A percentile compares a stretch with the other conserved stretches of the same genome.
Conservation (phyloP, 176 grass and related monocot genomes). For the Bothriochloa decipiens region DNA sequence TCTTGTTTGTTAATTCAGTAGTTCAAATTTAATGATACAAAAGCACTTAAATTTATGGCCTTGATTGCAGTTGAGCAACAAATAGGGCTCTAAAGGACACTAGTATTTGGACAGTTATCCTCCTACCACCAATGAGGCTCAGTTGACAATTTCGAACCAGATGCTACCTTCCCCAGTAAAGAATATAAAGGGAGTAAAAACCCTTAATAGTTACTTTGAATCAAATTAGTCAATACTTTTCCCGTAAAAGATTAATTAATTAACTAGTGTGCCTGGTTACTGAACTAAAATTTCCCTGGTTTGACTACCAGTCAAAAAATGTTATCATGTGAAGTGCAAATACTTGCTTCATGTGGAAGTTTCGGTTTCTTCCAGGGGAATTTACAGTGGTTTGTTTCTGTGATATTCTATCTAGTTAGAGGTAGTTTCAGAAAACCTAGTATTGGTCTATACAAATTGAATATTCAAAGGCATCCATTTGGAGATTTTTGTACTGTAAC, state of each 20-base stretch:
- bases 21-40: neutral
- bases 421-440: slow-evolving; percentile 10
- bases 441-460: neutral
- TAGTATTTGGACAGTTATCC: slow-evolving; percentile 9
- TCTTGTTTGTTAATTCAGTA: slow-evolving; percentile 10
- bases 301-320: neutral
- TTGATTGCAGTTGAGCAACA: neutral
- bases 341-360: neutral
- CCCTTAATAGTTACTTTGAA: neutral
- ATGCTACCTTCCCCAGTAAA: neutral
- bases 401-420: slow-evolving; percentile 16
- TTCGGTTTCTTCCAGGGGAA: neutral
- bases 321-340: neutral
- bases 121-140: neutral
- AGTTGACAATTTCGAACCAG: neutral
- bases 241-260: neutral
- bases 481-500: neutral
- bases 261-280: neutral
- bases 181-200: neutral
- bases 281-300: neutral
- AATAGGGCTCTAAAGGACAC: neutral
- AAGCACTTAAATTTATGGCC: neutral
- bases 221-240: neutral
- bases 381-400: neutral
- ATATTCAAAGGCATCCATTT: neutral